A percentile compares a stretch with the other conserved stretches of the same genome.
phyloP scores from a whole-genome alignment of 139 green algal species.

The Marvania coccoides region DNA sequence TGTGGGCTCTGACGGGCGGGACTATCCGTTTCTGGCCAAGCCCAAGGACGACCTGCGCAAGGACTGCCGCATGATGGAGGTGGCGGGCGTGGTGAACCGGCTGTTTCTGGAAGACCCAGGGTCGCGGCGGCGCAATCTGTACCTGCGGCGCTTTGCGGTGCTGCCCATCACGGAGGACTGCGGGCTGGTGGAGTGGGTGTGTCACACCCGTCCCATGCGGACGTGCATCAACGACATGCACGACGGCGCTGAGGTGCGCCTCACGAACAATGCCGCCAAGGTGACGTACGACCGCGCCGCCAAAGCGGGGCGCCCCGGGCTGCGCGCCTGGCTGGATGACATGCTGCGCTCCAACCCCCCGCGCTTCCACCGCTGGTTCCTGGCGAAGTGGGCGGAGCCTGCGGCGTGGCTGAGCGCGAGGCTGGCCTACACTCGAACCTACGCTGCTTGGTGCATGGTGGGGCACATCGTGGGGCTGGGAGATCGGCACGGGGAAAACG shows the following conservation, averaged over 20 bases:
- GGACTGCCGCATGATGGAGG: conserved; percentile 96
- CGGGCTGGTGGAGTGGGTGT: conserved; percentile 80
- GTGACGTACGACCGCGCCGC: conserved; percentile 47
- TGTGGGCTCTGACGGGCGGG: conserved; percentile 64
- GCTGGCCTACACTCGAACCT: conserved; percentile 68
- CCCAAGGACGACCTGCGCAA: conserved; percentile 97
- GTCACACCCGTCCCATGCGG: conserved; percentile 52
- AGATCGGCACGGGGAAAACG: conserved; percentile 94
- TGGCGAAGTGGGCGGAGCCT: conserved; percentile 69
- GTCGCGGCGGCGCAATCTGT: conserved; percentile 61
- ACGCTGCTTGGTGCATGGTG: conserved; percentile 60
- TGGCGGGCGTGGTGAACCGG: conserved; percentile 65
- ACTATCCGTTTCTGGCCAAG: conserved; percentile 94
- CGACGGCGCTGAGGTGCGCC: conserved; percentile 26
- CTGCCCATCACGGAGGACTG: conserved; percentile 89
- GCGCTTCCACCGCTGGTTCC: conserved; percentile 77
- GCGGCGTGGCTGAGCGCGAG: conserved; percentile 75
- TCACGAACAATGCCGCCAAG: conserved; percentile 41
- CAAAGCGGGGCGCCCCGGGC: not conserved
- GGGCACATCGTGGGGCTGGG: conserved; percentile 68
- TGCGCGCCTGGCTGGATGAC: conserved; percentile 31
- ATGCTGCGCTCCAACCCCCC: conserved; percentile 71
- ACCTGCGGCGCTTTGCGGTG: conserved; percentile 76
- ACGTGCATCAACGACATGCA: conserved; percentile 60
- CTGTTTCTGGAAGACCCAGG: conserved; percentile 43